Conservation (phyloP, 23 red algal species). For the Gracilaria gracilis region DNA sequence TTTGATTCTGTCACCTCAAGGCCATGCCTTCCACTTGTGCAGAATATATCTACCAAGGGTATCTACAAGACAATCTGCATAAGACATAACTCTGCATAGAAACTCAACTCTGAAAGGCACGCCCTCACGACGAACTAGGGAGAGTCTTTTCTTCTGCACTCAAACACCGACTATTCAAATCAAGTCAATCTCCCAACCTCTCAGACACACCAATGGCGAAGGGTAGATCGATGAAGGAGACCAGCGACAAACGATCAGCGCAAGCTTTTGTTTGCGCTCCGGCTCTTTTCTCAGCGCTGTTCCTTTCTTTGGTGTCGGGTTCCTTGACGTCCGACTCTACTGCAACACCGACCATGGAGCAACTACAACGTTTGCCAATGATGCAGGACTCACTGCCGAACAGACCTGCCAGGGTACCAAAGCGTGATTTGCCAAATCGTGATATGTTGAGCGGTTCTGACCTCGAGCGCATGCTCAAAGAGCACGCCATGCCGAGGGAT, state of each 20-base stretch:
- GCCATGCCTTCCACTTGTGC: no score
- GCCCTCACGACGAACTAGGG: no score
- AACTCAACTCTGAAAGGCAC: no score
- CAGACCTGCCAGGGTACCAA: neutral
- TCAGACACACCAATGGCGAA: neutral
- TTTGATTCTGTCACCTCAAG: no score
- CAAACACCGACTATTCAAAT: neutral
- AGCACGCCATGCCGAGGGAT: conserved; percentile 16
- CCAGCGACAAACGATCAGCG: neutral
- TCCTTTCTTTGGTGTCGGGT: neutral
- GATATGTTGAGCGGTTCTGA: neutral
- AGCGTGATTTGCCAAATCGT: neutral
- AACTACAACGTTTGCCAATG: neutral
- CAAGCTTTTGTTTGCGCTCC: neutral
- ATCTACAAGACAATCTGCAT: no score
- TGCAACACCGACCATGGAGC: neutral
- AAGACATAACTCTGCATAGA: no score
- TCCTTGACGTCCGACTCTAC: neutral
- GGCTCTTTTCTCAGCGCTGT: neutral
- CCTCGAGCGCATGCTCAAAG: conserved; percentile 27
- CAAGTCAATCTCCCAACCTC: neutral
- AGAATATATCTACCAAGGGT: no score
- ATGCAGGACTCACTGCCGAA: neutral
- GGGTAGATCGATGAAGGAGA: neutral
- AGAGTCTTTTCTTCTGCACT: neutral